Base-by-base conservation (phyloP, 306 rosid species). In the Fragaria ananassa region DNA sequence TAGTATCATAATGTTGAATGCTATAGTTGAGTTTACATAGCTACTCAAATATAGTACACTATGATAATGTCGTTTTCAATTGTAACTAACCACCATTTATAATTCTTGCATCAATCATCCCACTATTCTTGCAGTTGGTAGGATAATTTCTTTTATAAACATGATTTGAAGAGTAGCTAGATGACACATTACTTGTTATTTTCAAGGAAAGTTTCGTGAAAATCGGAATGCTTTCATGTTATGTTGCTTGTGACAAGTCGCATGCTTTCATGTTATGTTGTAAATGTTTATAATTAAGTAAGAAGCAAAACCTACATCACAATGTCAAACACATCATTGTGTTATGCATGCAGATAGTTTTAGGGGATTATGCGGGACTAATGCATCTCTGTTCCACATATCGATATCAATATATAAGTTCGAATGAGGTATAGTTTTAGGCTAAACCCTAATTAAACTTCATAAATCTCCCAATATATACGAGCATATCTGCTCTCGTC, bases 81-180 rank as follows among this genome's bases (percentile, higher is more conserved):
- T 12, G 10, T 39, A 54, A n/a, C 65, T 39, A 54, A 35, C 65
- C 34, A n/a, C 65, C 51, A 13, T 53, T 25, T 25, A 25, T 25
- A 25, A 25, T 25, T 72, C n/a, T 72, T 51, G 1, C 39, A 34
- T 72, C 10, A 54, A 37, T 35, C 66, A 56, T 11, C 47, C 18
- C 42, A 54, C 35, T 72, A 54, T 37, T 72, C 50, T 72, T 72
- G 13, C n/a, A 46, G 56, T 70, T 10, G 61, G 27, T 27, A 19
- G 29, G 10, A 6, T 13, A 14, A 11, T 58, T 23, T 61, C 18
- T 61, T 29, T 60, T 27, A 11, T 29, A 29, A 61, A 31, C 3
- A 29, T 14, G n/a, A 12, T 60, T 27, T 62, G 4, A 27, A 14
- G 42, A 62, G 0, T 29, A 27, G 39, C 18, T 14, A 29, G 42